A percentile compares a stretch with the other conserved stretches of the same genome.
These are phyloP conservation scores for Chaetomiaceae sp. DNA, from an alignment of 2,329 filamentous ascomycete species.

Conservation along the genomic window DNA sequence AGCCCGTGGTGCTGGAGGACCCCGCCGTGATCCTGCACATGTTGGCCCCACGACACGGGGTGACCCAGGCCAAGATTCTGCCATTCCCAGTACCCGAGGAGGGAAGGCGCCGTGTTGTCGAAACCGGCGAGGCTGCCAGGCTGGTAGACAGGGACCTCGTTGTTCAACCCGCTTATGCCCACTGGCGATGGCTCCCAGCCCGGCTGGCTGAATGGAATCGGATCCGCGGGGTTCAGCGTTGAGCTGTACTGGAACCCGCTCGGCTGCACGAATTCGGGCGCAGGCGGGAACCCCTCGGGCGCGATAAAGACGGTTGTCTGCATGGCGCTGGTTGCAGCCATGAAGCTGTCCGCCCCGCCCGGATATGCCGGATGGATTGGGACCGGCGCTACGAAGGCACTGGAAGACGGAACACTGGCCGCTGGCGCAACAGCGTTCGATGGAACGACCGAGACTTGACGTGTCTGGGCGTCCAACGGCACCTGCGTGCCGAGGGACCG, in stretches of 20 bases:
- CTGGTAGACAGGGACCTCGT: constrained; percentile 7
- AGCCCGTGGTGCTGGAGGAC: not conserved
- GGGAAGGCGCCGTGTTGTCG: constrained; percentile 9
- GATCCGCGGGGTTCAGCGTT: not conserved
- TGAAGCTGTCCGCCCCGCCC: not conserved
- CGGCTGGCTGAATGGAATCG: constrained; percentile 7
- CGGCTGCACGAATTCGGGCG: not conserved
- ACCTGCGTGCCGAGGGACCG: not conserved
- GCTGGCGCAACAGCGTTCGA: not conserved
- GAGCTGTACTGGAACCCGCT: constrained; percentile 9
- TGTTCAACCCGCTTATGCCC: not conserved
- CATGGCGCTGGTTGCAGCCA: not conserved
- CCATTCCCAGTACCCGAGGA: constrained; percentile 24
- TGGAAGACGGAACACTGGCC: not conserved
- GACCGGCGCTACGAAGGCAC: not conserved
- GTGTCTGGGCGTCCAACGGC: not conserved
- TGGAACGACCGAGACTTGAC: not conserved
- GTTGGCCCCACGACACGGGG: constrained; percentile 18
- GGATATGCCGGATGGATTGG: not conserved
- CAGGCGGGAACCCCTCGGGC: not conserved
- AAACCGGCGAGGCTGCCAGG: constrained; percentile 5
- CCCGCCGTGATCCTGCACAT: constrained; percentile 3
- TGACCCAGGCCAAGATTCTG: constrained; percentile 17
- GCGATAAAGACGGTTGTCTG: not conserved
- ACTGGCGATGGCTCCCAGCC: constrained; percentile 15